A percentile compares a stretch with the other conserved stretches of the same genome.
Evolutionary conservation across 257 asterid species (phyloP).

Genomic region (Paulownia fortunei): DNA sequence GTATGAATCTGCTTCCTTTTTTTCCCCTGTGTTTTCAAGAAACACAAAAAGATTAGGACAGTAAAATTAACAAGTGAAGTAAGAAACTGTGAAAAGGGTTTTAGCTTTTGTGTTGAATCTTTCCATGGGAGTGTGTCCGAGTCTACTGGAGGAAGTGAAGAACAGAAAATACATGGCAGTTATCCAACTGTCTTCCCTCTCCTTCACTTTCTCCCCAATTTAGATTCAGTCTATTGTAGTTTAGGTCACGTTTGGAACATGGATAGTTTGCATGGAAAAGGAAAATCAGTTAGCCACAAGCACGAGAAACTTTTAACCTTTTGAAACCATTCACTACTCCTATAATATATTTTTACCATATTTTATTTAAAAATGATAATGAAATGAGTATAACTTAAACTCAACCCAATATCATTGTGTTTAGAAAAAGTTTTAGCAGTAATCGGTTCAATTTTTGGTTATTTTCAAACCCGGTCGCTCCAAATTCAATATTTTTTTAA

Average conservation of each 20-base stretch:
- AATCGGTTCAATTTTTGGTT: too few relatives aligned
- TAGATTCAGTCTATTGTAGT: slow-evolving; percentile 23
- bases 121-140: slow-evolving; percentile 29
- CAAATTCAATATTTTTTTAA: too few relatives aligned
- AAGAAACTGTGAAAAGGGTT: slow-evolving; percentile 24
- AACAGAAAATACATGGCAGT: slow-evolving; percentile 26
- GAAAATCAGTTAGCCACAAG: too few relatives aligned
- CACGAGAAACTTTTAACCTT: too few relatives aligned
- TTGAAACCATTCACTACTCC: too few relatives aligned
- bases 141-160: slow-evolving; percentile 45
- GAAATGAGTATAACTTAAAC: too few relatives aligned
- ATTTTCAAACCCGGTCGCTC: too few relatives aligned
- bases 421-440: too few relatives aligned
- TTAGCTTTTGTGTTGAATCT: slow-evolving; percentile 25
- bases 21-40: neutral
- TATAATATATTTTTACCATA: too few relatives aligned
- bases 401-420: too few relatives aligned
- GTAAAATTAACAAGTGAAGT: neutral
- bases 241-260: slow-evolving; percentile 20
- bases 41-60: neutral
- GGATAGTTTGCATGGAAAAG: neutral
- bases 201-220: slow-evolving; percentile 38
- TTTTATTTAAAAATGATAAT: too few relatives aligned
- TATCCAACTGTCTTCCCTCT: slow-evolving; percentile 43
- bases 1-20: neutral